Base-by-base conservation (phyloP, 257 asterid species). In the Fraxinus anomala region DNA sequence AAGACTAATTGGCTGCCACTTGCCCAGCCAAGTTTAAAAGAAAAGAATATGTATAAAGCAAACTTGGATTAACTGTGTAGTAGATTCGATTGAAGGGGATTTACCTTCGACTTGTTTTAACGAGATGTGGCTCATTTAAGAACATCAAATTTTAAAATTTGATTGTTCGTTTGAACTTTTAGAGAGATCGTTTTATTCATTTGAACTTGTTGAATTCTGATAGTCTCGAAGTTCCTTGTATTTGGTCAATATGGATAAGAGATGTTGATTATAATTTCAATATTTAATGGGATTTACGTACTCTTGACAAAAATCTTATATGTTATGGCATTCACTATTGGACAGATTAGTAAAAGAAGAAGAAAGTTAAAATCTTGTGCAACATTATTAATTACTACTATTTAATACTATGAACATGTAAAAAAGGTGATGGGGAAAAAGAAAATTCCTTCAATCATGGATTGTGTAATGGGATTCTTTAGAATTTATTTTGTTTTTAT, bases 1-100 rank as follows among this genome's bases (percentile, higher is more conserved):
- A 75, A 81, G 76, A 37, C 85, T 76, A 89, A 88, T 89, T 83
- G 88, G 95, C 85, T 73, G 68, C 95, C 89, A 91, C 91, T 88
- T 91, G 89, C 82, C 79, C 30, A 78, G 70, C 85, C 84, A 90
- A 89, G 92, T 79, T 77, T 79, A 76, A 51, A 85, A 83, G 92
- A 77, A 92, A 83, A 88, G 91, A 82, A 88, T 85, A 88, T 81
- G 80, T 83, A 79, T 79, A 74, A 78, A 79, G 83, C 63, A 71
- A 84, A 28, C 61, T 33, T 70, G 74, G 80, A 70, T 40, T 42
- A 73, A 34, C n/a, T 6, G 21, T 19, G 19, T 19, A 51, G 23
- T 66, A 19, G 44, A 51, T 71, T 40, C 19, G 63, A 19, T 51
- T 51, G 24, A 51, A 51, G 21, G 2, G 63, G 2, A 51, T 51